Evolutionary conservation across 306 rosid species (phyloP), one percentile per base, ranked within the genome.

Genomic region (Gastrolobium bilobum): DNA sequence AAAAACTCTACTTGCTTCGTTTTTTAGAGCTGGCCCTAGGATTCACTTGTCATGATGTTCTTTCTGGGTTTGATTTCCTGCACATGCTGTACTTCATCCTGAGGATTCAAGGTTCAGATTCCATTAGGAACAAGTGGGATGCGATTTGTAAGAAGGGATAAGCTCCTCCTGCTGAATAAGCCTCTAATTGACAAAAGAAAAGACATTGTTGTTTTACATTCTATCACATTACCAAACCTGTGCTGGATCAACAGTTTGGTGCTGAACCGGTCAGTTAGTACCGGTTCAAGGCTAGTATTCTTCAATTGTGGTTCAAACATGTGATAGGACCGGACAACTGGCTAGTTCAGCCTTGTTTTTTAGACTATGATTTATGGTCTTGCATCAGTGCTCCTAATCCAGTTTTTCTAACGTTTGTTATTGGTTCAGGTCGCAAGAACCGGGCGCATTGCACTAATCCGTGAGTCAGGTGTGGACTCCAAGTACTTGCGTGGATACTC

Each of bases 381-480:
- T 11, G 44, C 26, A 47, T 71, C 40, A 54, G 10, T 4, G 31
- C 52, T 30, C 15, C 64, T 37, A 39, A 57, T 71, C 38, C 20
- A 6, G 26, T 62, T 4, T 68, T 76, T 37, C 14, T 34, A 20
- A 76, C 42, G 35, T 65, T 56, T 46, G 4, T 59, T 58, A 26
- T 62, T 52, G 72, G 35, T 68, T 80, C 75, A 93, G 97, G 97
- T 93, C 82, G 97, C 97, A 31, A 87, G 97, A 67, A 93, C 97
- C 2, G 97, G 97, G 71, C 89, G 96, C 52, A 77, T 91, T 76
- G 96, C 94, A 10, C 82, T 93, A 13, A 57, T 87, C 66, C 96
- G 97, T 0, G 94, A 89, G 64, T 93, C 93, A 7, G 96, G 97
- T 39, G 97, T 93, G 77, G 97, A 90, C 71, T 91, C 96, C 53